Conservation (phyloP, 768 basidiomycete species). For the Podaxis sp. region DNA sequence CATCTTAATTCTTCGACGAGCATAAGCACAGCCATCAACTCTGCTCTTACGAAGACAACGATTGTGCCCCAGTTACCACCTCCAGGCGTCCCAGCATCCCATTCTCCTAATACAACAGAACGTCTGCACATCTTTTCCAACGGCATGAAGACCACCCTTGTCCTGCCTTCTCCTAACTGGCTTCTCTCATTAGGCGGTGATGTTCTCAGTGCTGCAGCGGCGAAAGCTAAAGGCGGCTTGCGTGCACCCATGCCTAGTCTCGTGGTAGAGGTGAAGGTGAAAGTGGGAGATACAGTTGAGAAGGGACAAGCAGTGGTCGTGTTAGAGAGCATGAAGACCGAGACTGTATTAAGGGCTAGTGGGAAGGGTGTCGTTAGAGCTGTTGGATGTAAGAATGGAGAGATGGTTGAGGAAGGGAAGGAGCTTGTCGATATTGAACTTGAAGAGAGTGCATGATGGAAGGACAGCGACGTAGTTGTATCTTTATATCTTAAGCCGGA, state of each 20-base stretch:
- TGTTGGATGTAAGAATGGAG: conserved; percentile 79
- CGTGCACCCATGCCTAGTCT: conserved; percentile 92
- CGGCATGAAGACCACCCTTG: conserved; percentile 63
- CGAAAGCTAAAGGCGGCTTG: conserved; percentile 53
- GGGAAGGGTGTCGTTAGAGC: conserved; percentile 66
- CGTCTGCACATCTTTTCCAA: conserved; percentile 73
- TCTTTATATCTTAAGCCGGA: no score
- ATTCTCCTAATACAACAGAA: conserved; percentile 59
- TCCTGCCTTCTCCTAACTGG: conserved; percentile 73
- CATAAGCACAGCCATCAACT: conserved; percentile 53
- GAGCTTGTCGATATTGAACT: conserved; percentile 72
- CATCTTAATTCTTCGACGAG: conserved; percentile 52
- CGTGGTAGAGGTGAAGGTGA: conserved; percentile 85
- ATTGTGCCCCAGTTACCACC: conserved; percentile 71
- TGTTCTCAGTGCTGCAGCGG: conserved; percentile 45
- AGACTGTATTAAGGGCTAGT: conserved; percentile 80
- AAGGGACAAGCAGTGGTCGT: conserved; percentile 81
- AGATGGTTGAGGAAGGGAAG: conserved; percentile 88
- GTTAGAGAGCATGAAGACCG: conserved; percentile 97
- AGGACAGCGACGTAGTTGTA: no score
- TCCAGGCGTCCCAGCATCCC: conserved; percentile 51
- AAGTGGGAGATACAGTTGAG: conserved; percentile 74
- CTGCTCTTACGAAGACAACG: conserved; percentile 55
- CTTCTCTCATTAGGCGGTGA: conserved; percentile 65
- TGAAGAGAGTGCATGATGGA: conserved; percentile 20